Base-by-base conservation (phyloP, 495 filamentous ascomycete genomes). In the Podospora sp. region DNA sequence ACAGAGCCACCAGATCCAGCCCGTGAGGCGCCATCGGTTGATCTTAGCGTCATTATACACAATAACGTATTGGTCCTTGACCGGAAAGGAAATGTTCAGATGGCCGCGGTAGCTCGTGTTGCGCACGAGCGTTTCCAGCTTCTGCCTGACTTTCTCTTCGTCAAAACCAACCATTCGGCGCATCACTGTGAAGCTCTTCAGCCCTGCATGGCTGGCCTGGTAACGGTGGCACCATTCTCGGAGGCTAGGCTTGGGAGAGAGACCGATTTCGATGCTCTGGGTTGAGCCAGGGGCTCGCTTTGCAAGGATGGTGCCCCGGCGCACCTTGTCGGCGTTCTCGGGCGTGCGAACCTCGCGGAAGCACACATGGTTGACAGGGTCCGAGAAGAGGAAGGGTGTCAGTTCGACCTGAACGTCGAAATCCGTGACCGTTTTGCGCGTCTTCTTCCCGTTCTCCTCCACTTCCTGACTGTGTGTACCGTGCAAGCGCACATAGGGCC, bases 91-190 rank as follows among this genome's bases (percentile, higher is more conserved):
- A 55, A 91, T 78, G 6, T 69, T 53, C 25, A 88, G 72, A 24
- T 79, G 68, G 11, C 87, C 88, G n/a, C 82, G 79, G 77, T 90
- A 91, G 70, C 88, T 86, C 11, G 87, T 89, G 18, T 76, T 70
- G 36, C 81, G 76, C 21, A 91, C 83, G 16, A 88, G 65, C 11
- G 66, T 68, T 25, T 75, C 72, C 18, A 90, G 71, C 6, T 80
- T 76, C 21, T 77, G 64, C 64, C 76, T 80, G 8, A 89, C 55
- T 24, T 68, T 69, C 2, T 80, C 76, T 27, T 79, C 71, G 68
- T 89, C 81, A 71, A 88, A 81, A 16, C 86, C 85, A 0, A 75
- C 59, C 35, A 90, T 76, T 20, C 73, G 72, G n/a, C 86, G 78
- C 25, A 73, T 73, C 22, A 89, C 75, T 14, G 77, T 75, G 64